Conservation (phyloP, 1,284 basidiomycete species). For the Phellopilus nigrolimitatus region DNA sequence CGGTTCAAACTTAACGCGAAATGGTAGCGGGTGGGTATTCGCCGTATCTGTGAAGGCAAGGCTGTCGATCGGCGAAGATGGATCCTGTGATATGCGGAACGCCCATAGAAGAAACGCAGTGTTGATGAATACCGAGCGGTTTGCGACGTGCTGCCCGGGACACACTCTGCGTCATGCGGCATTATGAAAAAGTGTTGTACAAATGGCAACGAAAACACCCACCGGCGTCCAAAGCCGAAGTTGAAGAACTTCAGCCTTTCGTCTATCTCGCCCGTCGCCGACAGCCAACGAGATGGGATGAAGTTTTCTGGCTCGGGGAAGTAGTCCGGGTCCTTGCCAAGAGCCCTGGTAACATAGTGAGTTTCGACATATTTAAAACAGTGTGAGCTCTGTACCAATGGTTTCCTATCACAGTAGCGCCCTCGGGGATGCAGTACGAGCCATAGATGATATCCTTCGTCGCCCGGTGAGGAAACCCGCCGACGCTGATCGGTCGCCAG, state of each 20-base stretch:
- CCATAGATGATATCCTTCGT: constrained; percentile 59
- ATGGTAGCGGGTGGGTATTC: constrained; percentile 53
- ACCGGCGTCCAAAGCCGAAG: constrained; percentile 60
- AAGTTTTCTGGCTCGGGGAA: constrained; percentile 59
- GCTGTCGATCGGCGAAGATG: constrained; percentile 47
- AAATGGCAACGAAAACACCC: constrained; percentile 16
- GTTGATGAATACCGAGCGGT: constrained; percentile 52
- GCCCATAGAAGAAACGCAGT: constrained; percentile 57
- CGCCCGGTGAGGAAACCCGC: constrained; percentile 51
- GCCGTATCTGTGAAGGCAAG: constrained; percentile 52
- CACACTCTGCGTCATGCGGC: constrained; percentile 34
- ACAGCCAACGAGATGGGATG: constrained; percentile 54
- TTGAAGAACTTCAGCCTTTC: constrained; percentile 46
- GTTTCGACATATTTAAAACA: neutral
- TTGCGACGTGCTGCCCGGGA: constrained; percentile 55
- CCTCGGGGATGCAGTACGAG: constrained; percentile 52
- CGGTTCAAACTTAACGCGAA: constrained; percentile 47
- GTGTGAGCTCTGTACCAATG: constrained; percentile 40
- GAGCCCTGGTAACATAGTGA: neutral
- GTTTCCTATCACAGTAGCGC: constrained; percentile 54
- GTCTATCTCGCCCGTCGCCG: constrained; percentile 40
- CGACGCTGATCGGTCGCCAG: constrained; percentile 58
- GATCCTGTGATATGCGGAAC: constrained; percentile 46
- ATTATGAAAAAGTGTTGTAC: neutral
- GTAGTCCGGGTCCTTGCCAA: constrained; percentile 41